These are phyloP conservation scores for Hydnum rufescens DNA, from an alignment of 768 basidiomycete species.

Conservation along the genomic window DNA sequence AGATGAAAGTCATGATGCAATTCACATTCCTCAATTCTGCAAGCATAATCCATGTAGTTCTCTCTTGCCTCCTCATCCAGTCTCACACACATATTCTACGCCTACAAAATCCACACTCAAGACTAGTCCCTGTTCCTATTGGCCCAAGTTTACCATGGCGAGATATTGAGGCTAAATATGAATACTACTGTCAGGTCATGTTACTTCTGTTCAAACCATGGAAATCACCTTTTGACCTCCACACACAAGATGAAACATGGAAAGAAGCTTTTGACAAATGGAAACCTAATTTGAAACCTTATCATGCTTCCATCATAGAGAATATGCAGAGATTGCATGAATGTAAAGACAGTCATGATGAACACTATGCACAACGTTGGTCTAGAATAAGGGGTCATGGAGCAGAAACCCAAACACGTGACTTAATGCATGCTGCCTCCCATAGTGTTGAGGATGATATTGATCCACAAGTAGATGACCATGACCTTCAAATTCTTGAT, in stretches of 20 bases:
- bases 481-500: not conserved
- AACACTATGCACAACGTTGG: conserved; percentile 10
- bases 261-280: conserved; percentile 15
- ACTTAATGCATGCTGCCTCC: conserved; percentile 6
- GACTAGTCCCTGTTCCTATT: conserved; percentile 19
- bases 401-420: conserved; percentile 12
- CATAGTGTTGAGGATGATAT: not conserved
- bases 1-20: conserved; percentile 4
- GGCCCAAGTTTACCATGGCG: conserved; percentile 20
- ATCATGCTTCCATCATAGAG: not conserved
- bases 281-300: not conserved
- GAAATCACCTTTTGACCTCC: conserved; percentile 16
- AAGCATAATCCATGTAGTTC: not conserved
- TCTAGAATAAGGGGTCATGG: conserved; percentile 19
- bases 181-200: conserved; percentile 21
- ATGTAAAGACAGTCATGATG: not conserved
- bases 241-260: conserved; percentile 14
- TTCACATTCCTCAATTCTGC: too few species aligned
- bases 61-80: conserved; percentile 11
- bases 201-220: conserved; percentile 27
- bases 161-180: conserved; percentile 12
- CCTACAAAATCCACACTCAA: not conserved
- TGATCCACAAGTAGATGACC: not conserved
- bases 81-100: conserved; percentile 12
- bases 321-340: not conserved